Percentiles rank a stretch among this genome's conserved stretches.
phyloP scores from a whole-genome alignment of 768 basidiomycete genomes.

The Cyathus striatus region DNA sequence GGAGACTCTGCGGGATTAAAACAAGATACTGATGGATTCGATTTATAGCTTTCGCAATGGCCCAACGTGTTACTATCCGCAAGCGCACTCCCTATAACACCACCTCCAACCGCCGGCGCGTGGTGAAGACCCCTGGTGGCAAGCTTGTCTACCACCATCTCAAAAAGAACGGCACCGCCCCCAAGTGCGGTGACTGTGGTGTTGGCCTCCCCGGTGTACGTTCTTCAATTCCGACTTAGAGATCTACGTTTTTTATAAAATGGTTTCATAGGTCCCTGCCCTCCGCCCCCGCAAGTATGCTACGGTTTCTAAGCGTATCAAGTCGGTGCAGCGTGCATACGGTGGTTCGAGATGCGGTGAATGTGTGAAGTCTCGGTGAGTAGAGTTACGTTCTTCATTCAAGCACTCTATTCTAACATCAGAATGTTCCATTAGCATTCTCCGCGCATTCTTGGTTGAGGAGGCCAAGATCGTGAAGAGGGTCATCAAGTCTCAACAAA shows the following conservation, averaged over 20 bases:
- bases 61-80: constrained; percentile 99
- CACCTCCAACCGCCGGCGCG: constrained; percentile 88
- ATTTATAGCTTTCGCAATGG: constrained; percentile 54
- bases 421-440: constrained; percentile 59
- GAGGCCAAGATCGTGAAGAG: constrained; percentile 99
- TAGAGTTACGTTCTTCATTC: constrained; percentile 10
- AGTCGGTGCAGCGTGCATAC: constrained; percentile 94
- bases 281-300: constrained; percentile 96
- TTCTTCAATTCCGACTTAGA: neutral
- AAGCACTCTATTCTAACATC: constrained; percentile 3
- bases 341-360: constrained; percentile 96
- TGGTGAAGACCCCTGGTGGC: constrained; percentile 98
- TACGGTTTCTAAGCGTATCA: constrained; percentile 93
- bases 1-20: neutral
- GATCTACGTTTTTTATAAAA: neutral
- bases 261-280: constrained; percentile 67
- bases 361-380: constrained; percentile 92
- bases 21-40: constrained; percentile 1
- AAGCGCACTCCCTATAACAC: constrained; percentile 99
- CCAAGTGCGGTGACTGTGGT: constrained; percentile 99
- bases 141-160: constrained; percentile 97
- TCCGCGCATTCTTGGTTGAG: constrained; percentile 97
- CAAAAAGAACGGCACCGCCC: constrained; percentile 87
- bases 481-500: constrained; percentile 92
- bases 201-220: constrained; percentile 90